Base-by-base conservation (phyloP, 495 filamentous ascomycete genomes). In the Cetradonia linearis region DNA sequence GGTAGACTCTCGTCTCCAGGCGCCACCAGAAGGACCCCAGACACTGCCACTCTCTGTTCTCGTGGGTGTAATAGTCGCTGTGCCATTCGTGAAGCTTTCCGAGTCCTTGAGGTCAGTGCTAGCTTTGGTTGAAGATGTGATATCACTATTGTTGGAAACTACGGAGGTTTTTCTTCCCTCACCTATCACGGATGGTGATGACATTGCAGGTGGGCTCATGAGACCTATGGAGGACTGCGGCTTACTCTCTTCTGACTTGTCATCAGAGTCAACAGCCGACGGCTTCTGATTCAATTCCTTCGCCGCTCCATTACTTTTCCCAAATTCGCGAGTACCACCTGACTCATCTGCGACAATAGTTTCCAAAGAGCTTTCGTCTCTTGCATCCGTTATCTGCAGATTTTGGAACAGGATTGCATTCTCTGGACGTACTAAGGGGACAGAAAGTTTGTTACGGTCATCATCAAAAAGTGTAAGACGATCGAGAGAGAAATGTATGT, bases 391-490 rank as follows among this genome's bases (percentile, higher is more conserved):
- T 9, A 86, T 89, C 65, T 74, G 83, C 27, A 97, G 74, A 62
- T 80, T 80, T 60, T 86, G 93, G 76, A 93, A 96, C 3, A 82
- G 73, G 10, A 74, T 75, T 56, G 95, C 89, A 62, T 90, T 84
- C 70, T 96, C 92, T n/a, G 93, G 94, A 44, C 92, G 83, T 52
- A 94, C 91, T 61, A 98, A 85, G 30, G 92, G 93, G 25, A 98
- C 84, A 23, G 86, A 90, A n/a, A 98, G 73, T 63, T 93, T 94
- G 69, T 87, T 88, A 42, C 87, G 80, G 33, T 92, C 87, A 67
- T 91, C 87, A 66, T 92, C 88, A 63, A 90, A 89, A 48, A 97
- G 77, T 1, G 87, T 86, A 69, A 98, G 79, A 60, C 84, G 83
- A 63, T 95, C 95, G 60, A 91, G 86, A 0, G 93, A 96, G 68